Conservation (phyloP, 2,329 filamentous ascomycete genomes). For the Seiridium cupressi region DNA sequence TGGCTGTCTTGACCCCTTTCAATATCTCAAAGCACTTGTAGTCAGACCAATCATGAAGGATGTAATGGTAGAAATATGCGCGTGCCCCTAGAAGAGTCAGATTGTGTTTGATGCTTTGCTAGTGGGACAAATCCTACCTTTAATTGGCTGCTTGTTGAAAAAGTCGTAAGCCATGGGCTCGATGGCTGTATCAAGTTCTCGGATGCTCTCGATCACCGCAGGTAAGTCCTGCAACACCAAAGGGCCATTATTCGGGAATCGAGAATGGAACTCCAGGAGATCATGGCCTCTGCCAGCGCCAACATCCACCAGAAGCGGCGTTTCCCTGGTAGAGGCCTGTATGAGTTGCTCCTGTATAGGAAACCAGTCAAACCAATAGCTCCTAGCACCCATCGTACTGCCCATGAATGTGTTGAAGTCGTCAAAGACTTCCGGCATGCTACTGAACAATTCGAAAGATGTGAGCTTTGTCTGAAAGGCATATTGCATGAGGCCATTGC, state of each 20-base stretch:
- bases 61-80: background rate
- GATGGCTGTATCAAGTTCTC: background rate
- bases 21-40: background rate
- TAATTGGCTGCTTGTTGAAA: background rate
- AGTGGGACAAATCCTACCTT: background rate
- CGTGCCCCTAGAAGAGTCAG: background rate
- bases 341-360: slow-evolving; percentile 25
- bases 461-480: slow-evolving; percentile 23
- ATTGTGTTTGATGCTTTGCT: fast-evolving
- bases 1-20: slow-evolving; percentile 20
- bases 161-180: background rate
- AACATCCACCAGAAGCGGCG: background rate
- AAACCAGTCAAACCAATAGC: slow-evolving; percentile 24
- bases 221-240: background rate
- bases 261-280: background rate
- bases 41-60: background rate
- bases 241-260: background rate
- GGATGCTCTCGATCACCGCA: background rate
- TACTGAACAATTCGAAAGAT: slow-evolving; percentile 17
- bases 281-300: background rate
- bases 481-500: slow-evolving; percentile 24
- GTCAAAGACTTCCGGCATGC: slow-evolving; percentile 15
- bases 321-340: slow-evolving; percentile 12
- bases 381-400: slow-evolving; percentile 22
- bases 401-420: slow-evolving; percentile 28